Percentiles rank a stretch among this genome's conserved stretches.
These are phyloP conservation scores for Zymoseptoria ardabiliae DNA, from an alignment of 2,329 filamentous ascomycete genomes.

Conservation along the genomic window DNA sequence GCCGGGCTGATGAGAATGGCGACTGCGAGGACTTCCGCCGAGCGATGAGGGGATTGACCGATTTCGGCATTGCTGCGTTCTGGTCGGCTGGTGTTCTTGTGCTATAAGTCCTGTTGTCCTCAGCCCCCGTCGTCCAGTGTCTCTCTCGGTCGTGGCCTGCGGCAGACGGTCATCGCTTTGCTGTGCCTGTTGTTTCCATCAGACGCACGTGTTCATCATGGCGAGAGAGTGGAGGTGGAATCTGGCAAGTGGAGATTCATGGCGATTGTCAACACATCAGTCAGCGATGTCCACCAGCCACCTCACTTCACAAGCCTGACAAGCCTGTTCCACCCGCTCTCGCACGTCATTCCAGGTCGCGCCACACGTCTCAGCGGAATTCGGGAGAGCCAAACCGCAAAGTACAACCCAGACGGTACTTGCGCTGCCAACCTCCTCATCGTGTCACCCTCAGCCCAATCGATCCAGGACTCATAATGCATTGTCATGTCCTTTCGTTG, in stretches of 20 bases:
- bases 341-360: neutral
- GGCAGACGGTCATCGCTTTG: constrained; percentile 3
- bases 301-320: neutral
- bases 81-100: constrained; percentile 7
- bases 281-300: neutral
- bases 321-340: neutral
- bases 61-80: constrained; percentile 19
- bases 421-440: neutral
- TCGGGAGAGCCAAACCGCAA: neutral
- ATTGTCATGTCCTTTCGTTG: neutral
- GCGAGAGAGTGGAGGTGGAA: neutral
- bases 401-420: neutral
- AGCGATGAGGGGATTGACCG: constrained; percentile 22
- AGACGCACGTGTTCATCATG: neutral
- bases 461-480: neutral
- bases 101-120: neutral
- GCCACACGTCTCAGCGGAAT: neutral
- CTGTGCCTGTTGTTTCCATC: neutral
- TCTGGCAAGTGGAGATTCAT: neutral
- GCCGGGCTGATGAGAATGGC: constrained; percentile 31
- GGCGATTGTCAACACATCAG: neutral
- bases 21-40: constrained; percentile 35
- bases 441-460: neutral
- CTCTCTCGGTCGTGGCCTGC: constrained; percentile 7
- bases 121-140: neutral